Conservation (phyloP, 495 filamentous ascomycete genomes). For the Entonaema liquescens region DNA sequence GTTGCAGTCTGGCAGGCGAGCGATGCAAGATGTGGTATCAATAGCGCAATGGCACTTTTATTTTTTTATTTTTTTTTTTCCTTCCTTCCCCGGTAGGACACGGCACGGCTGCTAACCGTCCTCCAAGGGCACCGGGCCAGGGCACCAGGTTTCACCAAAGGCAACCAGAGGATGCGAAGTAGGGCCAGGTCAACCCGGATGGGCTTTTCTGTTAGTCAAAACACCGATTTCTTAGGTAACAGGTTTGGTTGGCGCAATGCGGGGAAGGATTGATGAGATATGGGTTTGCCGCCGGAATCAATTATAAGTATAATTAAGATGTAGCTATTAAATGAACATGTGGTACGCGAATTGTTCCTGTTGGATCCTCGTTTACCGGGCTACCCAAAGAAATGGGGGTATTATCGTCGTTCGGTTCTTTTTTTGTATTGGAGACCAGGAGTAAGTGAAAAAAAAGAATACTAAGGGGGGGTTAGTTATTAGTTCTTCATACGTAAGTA, state of each 20-base stretch:
- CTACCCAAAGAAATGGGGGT: conserved; percentile 18
- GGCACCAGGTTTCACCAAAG: conserved; percentile 29
- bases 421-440: neutral
- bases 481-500: conserved; percentile 34
- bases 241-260: conserved; percentile 53
- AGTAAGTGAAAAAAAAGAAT: neutral
- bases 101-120: conserved; percentile 16
- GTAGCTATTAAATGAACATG: conserved; percentile 1
- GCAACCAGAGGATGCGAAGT: conserved; percentile 24
- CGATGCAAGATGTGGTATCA: conserved; percentile 42
- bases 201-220: conserved; percentile 62
- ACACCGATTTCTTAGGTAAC: conserved; percentile 57
- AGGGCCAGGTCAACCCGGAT: conserved; percentile 22
- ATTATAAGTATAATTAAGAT: conserved; percentile 2
- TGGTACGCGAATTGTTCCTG: conserved; percentile 8
- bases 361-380: conserved; percentile 23
- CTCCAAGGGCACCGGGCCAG: conserved; percentile 8
- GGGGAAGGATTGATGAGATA: conserved; percentile 52
- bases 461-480: conserved; percentile 5
- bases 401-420: conserved; percentile 19
- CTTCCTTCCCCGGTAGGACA: conserved; percentile 20
- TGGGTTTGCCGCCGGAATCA: conserved; percentile 26
- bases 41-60: conserved; percentile 41
- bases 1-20: conserved; percentile 30
- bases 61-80: neutral